Conservation (phyloP, 352 stramenopile species). For the Phytopythium cucurbitacearum region DNA sequence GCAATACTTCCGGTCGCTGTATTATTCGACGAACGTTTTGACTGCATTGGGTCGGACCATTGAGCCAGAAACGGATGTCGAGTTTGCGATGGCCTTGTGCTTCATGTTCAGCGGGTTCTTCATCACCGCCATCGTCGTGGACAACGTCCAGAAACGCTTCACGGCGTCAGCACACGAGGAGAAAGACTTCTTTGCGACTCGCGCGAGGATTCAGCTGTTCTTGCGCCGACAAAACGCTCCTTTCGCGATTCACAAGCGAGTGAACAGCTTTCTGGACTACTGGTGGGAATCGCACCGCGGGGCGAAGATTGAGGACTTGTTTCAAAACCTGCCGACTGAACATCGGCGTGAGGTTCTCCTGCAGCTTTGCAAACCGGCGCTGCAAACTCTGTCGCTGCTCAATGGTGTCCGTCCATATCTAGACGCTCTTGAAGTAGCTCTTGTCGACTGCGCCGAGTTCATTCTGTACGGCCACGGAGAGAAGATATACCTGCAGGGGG, state of each 20-base stretch:
- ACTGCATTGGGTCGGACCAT: constrained; percentile 33
- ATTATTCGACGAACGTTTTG: constrained; percentile 33
- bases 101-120: constrained; percentile 52
- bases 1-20: constrained; percentile 43
- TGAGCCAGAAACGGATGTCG: constrained; percentile 26
- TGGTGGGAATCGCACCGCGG: constrained; percentile 58
- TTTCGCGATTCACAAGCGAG: constrained; percentile 36
- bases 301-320: constrained; percentile 25
- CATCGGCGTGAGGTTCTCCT: constrained; percentile 36
- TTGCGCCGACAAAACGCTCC: constrained; percentile 41
- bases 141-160: constrained; percentile 53
- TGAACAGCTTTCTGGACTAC: constrained; percentile 56
- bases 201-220: constrained; percentile 50
- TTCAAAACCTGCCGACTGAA: constrained; percentile 29
- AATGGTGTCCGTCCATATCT: constrained; percentile 22
- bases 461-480: constrained; percentile 49
- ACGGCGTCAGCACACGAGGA: constrained; percentile 47
- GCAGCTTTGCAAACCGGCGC: constrained; percentile 34
- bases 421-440: constrained; percentile 17
- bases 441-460: constrained; percentile 30
- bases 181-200: constrained; percentile 47
- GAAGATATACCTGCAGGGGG: constrained; percentile 35
- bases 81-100: constrained; percentile 27
- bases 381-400: constrained; percentile 36
- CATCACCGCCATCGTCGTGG: constrained; percentile 43